These are phyloP conservation scores for Delonix regia DNA, from an alignment of 306 rosid species.

Conservation along the genomic window DNA sequence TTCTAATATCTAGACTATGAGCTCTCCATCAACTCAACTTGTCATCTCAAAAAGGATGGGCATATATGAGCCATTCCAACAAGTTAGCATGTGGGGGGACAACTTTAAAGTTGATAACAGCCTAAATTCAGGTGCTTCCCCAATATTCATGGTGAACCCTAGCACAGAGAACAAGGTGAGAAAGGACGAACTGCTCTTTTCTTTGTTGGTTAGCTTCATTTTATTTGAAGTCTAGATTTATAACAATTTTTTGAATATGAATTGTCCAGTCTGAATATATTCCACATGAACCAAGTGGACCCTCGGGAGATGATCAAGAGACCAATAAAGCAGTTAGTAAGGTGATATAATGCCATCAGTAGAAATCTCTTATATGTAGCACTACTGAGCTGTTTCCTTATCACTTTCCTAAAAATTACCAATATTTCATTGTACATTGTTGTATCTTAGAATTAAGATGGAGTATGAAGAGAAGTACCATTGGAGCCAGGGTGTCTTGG, in stretches of 20 bases:
- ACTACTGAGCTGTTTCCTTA: background rate
- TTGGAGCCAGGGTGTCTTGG: background rate
- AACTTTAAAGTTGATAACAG: constrained; percentile 53
- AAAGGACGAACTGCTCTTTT: background rate
- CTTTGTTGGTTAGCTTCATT: constrained; percentile 15
- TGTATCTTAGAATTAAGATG: background rate
- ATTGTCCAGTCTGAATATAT: constrained; percentile 56
- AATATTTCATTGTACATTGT: background rate
- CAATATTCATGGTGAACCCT: constrained; percentile 55
- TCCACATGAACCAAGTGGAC: constrained; percentile 56
- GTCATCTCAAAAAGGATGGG: constrained; percentile 64
- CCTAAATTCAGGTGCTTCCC: constrained; percentile 49
- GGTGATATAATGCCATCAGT: constrained; percentile 53
- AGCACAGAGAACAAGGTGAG: constrained; percentile 60
- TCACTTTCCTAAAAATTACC: background rate
- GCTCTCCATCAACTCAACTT: constrained; percentile 62
- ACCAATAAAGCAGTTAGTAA: constrained; percentile 55
- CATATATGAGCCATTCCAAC: constrained; percentile 80
- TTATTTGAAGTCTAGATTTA: constrained; percentile 23
- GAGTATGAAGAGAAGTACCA: background rate
- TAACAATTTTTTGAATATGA: constrained; percentile 36
- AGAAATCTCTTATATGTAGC: constrained; percentile 1
- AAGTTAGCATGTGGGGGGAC: constrained; percentile 75
- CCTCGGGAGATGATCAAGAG: constrained; percentile 64
- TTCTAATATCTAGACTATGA: constrained; percentile 52